phyloP scores from a whole-genome alignment of 768 basidiomycete species.

The Asterophora parasitica region DNA sequence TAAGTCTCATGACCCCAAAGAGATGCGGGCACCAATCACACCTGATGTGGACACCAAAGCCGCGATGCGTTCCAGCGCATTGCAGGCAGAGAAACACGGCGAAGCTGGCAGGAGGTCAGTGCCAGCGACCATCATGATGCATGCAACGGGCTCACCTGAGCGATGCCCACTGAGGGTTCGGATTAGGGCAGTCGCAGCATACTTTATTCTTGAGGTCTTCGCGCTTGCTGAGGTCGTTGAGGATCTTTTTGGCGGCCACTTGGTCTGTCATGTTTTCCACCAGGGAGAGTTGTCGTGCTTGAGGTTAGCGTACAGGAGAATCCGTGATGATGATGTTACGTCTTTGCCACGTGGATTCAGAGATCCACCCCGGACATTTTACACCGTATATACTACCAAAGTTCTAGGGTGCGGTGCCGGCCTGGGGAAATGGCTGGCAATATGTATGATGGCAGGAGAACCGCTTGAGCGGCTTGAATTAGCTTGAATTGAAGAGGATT shows the following conservation, averaged over 20 bases:
- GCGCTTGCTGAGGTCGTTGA: conserved; percentile 70
- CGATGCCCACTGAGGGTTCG: conserved; percentile 96
- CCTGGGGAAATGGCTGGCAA: too few species aligned
- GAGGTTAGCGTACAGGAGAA: too few species aligned
- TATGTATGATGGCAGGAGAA: too few species aligned
- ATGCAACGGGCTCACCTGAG: conserved; percentile 47
- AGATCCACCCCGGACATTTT: too few species aligned
- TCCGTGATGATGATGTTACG: too few species aligned
- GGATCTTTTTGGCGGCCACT: conserved; percentile 58
- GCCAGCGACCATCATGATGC: conserved; percentile 8
- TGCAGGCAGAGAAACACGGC: conserved; percentile 91
- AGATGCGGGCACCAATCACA: conserved; percentile 20
- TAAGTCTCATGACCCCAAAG: conserved; percentile 6
- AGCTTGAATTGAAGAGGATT: too few species aligned
- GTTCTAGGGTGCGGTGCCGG: too few species aligned
- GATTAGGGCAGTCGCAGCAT: conserved; percentile 81
- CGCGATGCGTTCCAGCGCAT: conserved; percentile 78
- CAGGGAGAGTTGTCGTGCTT: conserved; percentile 10
- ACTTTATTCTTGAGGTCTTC: conserved; percentile 70
- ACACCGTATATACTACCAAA: too few species aligned
- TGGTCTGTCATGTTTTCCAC: conserved; percentile 49
- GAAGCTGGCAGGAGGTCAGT: conserved; percentile 42
- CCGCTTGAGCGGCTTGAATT: too few species aligned
- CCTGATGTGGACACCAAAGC: conserved; percentile 95
- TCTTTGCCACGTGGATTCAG: too few species aligned